Conservation (phyloP, 345 rosid species). For the Punica granatum region DNA sequence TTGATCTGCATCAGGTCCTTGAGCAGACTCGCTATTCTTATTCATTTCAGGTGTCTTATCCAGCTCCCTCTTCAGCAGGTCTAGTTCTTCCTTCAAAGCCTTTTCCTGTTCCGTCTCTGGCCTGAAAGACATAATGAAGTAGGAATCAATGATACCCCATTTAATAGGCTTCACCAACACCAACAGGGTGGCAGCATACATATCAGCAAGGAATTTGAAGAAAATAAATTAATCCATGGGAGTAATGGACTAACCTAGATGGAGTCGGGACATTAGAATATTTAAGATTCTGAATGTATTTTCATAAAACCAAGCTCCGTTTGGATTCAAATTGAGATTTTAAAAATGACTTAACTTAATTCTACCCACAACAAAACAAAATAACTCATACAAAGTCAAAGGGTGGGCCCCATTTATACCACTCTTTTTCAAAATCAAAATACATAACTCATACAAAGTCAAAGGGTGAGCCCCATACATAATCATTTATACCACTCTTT, state of each 20-base stretch:
- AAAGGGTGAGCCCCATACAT: too few species aligned
- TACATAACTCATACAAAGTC: too few species aligned
- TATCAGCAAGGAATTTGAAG: not conserved
- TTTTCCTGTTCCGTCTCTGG: constrained; percentile 80
- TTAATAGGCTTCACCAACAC: not conserved
- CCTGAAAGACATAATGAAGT: constrained; percentile 36
- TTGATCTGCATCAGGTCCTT: constrained; percentile 28
- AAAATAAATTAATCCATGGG: not conserved
- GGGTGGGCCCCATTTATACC: too few species aligned
- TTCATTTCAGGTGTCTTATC: constrained; percentile 29
- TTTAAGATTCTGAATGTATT: too few species aligned
- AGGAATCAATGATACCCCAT: not conserved
- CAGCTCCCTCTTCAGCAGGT: constrained; percentile 39
- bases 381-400: too few species aligned
- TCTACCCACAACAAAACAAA: too few species aligned
- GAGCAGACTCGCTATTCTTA: constrained; percentile 28
- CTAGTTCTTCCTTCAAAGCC: constrained; percentile 60
- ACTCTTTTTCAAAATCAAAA: too few species aligned
- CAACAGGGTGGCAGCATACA: not conserved
- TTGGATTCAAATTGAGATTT: too few species aligned
- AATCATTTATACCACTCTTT: too few species aligned
- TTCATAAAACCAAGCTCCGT: too few species aligned
- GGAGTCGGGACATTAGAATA: too few species aligned
- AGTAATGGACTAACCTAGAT: not conserved
- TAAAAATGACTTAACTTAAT: too few species aligned